Evolutionary conservation across 768 basidiomycete species (phyloP).

Genomic region (Leucocoprinus leucothites): DNA sequence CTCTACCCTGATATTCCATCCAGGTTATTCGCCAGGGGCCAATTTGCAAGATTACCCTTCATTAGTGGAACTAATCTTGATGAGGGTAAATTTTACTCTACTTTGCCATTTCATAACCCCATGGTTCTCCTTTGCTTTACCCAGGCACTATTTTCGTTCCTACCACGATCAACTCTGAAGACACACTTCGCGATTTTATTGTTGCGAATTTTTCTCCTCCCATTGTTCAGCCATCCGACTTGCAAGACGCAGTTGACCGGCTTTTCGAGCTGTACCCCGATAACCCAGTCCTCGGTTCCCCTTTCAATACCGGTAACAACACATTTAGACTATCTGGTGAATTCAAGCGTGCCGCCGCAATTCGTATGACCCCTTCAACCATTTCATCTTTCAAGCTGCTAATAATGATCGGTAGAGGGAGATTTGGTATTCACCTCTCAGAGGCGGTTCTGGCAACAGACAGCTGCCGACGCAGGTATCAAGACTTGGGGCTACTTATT

Average conservation of each 20-base stretch:
- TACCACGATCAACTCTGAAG: constrained; percentile 20
- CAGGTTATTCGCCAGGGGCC: constrained; percentile 22
- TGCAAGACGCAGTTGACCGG: constrained; percentile 20
- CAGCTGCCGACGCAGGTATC: constrained; percentile 33
- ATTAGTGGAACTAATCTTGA: constrained; percentile 43
- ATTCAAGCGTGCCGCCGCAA: constrained; percentile 29
- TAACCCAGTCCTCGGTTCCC: constrained; percentile 38
- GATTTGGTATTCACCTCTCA: constrained; percentile 37
- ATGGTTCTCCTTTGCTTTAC: neutral
- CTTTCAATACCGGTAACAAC: constrained; percentile 43
- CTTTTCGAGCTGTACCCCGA: constrained; percentile 39
- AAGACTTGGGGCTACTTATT: constrained; percentile 41
- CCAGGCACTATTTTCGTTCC: constrained; percentile 23
- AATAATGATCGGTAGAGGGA: constrained; percentile 23
- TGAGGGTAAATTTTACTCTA: constrained; percentile 32
- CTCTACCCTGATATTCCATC: constrained; percentile 38
- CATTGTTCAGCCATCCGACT: constrained; percentile 18
- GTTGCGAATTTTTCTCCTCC: constrained; percentile 26
- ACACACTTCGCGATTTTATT: constrained; percentile 23
- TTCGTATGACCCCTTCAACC: constrained; percentile 20
- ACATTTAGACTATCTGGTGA: constrained; percentile 36
- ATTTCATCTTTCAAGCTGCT: neutral
- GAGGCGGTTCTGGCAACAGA: constrained; percentile 35
- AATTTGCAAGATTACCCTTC: constrained; percentile 36
- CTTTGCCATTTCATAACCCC: neutral